Evolutionary conservation across 345 rosid species (phyloP).

Genomic region (Gossypium longicalyx): DNA sequence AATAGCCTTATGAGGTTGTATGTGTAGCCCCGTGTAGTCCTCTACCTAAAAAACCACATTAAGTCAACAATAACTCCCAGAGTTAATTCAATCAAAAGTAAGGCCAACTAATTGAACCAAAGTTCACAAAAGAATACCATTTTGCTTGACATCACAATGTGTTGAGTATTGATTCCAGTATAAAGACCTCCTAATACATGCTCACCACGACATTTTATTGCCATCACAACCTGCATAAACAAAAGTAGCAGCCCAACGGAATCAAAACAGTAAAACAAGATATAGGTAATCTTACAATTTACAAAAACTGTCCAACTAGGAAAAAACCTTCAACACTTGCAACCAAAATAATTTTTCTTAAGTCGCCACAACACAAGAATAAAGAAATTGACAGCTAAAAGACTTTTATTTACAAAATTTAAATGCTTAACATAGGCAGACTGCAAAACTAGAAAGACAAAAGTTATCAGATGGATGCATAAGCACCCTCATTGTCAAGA

Average conservation of each 20-base stretch:
- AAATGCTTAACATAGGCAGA: neutral
- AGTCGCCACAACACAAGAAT: neutral
- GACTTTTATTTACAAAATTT: neutral
- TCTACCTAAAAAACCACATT: slow-evolving; percentile 56
- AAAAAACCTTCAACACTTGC: neutral
- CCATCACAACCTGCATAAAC: slow-evolving; percentile 71
- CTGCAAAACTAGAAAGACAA: neutral
- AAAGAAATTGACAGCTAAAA: neutral
- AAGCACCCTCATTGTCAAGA: neutral
- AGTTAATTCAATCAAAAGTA: neutral
- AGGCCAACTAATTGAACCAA: neutral
- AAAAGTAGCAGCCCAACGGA: neutral
- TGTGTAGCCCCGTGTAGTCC: slow-evolving; percentile 76
- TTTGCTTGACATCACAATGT: slow-evolving; percentile 87
- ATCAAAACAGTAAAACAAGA: neutral
- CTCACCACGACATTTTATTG: slow-evolving; percentile 80
- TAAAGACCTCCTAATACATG: slow-evolving; percentile 66
- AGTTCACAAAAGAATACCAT: slow-evolving; percentile 49
- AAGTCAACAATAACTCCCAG: neutral
- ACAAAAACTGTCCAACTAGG: neutral
- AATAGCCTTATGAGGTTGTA: slow-evolving; percentile 95
- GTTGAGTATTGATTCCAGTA: slow-evolving; percentile 72
- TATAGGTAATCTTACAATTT: neutral
- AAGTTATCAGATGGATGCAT: neutral
- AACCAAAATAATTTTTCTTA: neutral